Percentiles rank a stretch among this genome's conserved stretches.
Conservation (phyloP, 768 basidiomycete species). For the Stropharia rugosoannulata region DNA sequence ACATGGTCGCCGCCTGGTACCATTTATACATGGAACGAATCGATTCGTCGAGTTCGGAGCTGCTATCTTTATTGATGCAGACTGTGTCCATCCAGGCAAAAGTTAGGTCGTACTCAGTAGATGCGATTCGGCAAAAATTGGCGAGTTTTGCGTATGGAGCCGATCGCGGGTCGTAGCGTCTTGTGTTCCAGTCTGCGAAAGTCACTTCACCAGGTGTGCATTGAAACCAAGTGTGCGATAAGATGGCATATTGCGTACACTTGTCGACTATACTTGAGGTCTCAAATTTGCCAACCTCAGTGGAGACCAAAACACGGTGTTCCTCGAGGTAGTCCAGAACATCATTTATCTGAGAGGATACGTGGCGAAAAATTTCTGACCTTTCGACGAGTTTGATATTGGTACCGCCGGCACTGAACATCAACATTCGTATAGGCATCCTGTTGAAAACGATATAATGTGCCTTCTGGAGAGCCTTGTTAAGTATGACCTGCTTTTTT, state of each 20-base stretch:
- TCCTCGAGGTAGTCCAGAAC: not conserved
- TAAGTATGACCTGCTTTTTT: no score
- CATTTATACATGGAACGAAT: slow-evolving; percentile 9
- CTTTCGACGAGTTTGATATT: not conserved
- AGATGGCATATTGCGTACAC: not conserved
- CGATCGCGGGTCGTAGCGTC: not conserved
- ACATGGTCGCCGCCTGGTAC: not conserved
- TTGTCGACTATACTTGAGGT: no score
- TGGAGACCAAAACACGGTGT: no score
- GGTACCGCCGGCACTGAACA: not conserved
- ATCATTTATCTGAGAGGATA: not conserved
- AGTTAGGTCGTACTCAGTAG: not conserved
- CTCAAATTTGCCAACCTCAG: no score
- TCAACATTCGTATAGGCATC: not conserved
- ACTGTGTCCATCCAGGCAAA: slow-evolving; percentile 3
- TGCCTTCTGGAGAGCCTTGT: no score
- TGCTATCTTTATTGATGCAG: slow-evolving; percentile 8
- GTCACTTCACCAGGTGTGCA: not conserved
- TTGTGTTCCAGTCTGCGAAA: not conserved
- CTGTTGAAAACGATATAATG: not conserved
- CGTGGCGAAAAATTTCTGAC: not conserved
- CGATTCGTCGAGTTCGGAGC: slow-evolving; percentile 4
- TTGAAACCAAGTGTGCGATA: not conserved
- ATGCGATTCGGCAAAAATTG: not conserved
- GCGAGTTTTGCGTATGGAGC: not conserved